Evolutionary conservation across 495 filamentous ascomycete genomes (phyloP), one percentile per base, ranked within the genome.

Genomic region (Penicillium arizonense): DNA sequence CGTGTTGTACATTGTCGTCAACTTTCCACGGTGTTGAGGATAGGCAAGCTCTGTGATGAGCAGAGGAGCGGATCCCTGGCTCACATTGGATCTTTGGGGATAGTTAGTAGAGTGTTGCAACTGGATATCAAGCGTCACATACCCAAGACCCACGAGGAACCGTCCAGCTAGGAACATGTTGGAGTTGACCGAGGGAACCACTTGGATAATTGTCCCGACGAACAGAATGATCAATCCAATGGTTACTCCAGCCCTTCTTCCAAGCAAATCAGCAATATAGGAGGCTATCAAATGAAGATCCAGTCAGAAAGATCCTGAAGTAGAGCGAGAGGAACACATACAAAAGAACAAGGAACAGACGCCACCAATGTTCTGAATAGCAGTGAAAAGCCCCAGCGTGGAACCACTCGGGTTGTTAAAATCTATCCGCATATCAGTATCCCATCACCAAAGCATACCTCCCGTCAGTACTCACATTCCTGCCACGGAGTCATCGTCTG

Each of bases 1-100:
- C 52, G 76, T 80, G 66, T 85, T 84, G 64, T 83, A 86, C 38
- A 85, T 75, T 13, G 81, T 78, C 20, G 82, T 85, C 57, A 85
- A 68, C 58, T 76, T 78, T 37, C 74, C 80, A 65, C 83, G 82
- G 53, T 85, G 81, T 63, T 83, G 80, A 37, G 83, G 81, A 53
- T 86, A 81, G 38, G 74, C 75, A 28, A 87, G 65, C 67, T 87
- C 83, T 16, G 82, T 83, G 38, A 85, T 73, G 50, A 86, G 67
- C 59, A 84, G 76, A 38, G 82, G 81, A 7, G 82, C 81, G 30
- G 79, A 52, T 33, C 20, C 43, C 28, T 56, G 54, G 13, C 43
- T 53, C 42, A 56, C 42, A 9, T 56, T 56, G 18, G 53, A 56
- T 41, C 47, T 56, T 8, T 12, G 2, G 20, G 12, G 4, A 26